Evolutionary conservation across 495 filamentous ascomycete species (phyloP).

Genomic region (Filosporella fistucella): DNA sequence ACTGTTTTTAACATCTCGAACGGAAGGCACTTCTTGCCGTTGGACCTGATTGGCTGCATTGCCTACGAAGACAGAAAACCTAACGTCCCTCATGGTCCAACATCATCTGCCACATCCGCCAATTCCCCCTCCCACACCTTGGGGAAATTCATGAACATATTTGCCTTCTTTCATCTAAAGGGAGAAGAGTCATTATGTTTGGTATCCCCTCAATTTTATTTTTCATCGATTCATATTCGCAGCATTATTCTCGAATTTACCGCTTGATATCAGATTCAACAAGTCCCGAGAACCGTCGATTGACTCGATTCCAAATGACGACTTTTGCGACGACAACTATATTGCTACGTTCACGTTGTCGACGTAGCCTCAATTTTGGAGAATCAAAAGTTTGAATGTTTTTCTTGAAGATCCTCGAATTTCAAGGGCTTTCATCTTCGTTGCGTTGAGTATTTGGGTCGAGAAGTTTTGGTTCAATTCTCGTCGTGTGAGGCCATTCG

Average conservation of each 20-base stretch:
- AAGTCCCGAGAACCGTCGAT: background rate
- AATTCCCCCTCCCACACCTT: background rate
- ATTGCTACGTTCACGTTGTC: too few species aligned
- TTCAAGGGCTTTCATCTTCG: too few species aligned
- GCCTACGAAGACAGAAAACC: background rate
- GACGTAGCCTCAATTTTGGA: too few species aligned
- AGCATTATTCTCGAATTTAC: background rate
- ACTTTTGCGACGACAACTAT: too few species aligned
- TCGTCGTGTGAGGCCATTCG: too few species aligned
- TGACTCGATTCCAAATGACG: too few species aligned
- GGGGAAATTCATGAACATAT: background rate
- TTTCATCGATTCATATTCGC: background rate
- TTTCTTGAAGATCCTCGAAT: too few species aligned
- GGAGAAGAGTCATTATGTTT: background rate
- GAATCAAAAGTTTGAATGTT: too few species aligned
- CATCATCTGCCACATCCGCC: background rate
- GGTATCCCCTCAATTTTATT: background rate
- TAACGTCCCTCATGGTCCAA: background rate
- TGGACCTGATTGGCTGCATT: conserved; percentile 16
- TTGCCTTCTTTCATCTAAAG: background rate
- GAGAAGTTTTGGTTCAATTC: too few species aligned
- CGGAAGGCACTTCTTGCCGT: too few species aligned
- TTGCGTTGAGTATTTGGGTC: too few species aligned
- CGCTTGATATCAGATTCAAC: background rate
- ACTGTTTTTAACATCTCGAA: too few species aligned